phyloP scores from a whole-genome alignment of 768 basidiomycete species.

The Auricularia cornea region DNA sequence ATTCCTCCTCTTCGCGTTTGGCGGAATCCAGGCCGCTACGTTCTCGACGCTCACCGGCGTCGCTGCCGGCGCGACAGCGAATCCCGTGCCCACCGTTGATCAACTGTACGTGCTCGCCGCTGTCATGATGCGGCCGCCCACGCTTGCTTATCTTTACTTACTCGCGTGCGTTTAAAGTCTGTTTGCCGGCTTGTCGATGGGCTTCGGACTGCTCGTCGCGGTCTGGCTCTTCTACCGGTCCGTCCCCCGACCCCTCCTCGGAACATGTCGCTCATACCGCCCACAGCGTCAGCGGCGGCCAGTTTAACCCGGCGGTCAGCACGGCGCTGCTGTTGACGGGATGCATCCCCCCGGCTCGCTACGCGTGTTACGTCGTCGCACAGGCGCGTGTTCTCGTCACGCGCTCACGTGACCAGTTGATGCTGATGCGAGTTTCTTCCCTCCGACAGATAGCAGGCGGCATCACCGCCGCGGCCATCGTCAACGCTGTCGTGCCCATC shows the following conservation, averaged over 20 bases:
- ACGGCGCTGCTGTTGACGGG: constrained; percentile 52
- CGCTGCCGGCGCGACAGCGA: not conserved
- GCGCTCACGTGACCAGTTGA: not conserved
- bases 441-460: constrained; percentile 37
- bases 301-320: constrained; percentile 60
- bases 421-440: not conserved
- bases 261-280: not conserved
- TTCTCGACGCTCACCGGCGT: constrained; percentile 1
- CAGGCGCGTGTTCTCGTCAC: constrained; percentile 25
- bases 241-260: not conserved
- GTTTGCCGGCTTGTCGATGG: constrained; percentile 14
- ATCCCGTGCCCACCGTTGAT: not conserved
- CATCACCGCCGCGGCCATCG: constrained; percentile 48
- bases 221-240: constrained; percentile 55
- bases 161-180: not conserved
- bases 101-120: not conserved
- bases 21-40: constrained; percentile 52
- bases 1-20: constrained; percentile 59
- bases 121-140: not conserved
- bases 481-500: constrained; percentile 47
- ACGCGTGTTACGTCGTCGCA: constrained; percentile 51
- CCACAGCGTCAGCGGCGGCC: constrained; percentile 43
- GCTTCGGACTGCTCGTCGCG: constrained; percentile 50
- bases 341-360: constrained; percentile 45
- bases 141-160: not conserved